A percentile compares a stretch with the other conserved stretches of the same genome.
These are phyloP conservation scores for Backusella luteola DNA, from an alignment of 192 early-diverging fungal genomes.

Conservation along the genomic window DNA sequence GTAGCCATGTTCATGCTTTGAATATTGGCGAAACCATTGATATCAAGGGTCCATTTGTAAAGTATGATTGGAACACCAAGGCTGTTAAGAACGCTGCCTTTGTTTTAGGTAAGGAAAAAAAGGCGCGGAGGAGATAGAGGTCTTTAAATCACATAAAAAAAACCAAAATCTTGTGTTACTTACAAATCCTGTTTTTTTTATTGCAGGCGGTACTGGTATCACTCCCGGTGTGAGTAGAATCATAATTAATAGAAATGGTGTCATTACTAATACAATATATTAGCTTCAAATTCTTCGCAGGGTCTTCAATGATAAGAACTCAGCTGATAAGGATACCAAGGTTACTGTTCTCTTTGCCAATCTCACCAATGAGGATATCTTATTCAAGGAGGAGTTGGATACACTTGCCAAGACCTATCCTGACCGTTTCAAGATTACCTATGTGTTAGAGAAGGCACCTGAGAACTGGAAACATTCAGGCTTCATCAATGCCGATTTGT, in stretches of 20 bases:
- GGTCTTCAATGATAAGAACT: constrained; percentile 53
- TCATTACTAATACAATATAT: not conserved
- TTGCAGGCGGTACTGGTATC: constrained; percentile 68
- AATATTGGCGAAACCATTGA: constrained; percentile 74
- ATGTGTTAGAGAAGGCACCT: constrained; percentile 61
- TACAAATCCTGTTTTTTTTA: not conserved
- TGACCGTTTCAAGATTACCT: constrained; percentile 66
- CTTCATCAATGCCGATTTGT: constrained; percentile 69
- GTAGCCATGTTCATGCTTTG: constrained; percentile 53
- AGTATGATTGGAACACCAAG: constrained; percentile 62
- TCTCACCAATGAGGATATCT: constrained; percentile 64
- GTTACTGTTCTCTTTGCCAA: constrained; percentile 73
- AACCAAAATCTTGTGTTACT: not conserved
- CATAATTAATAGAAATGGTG: not conserved
- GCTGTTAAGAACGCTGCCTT: constrained; percentile 60
- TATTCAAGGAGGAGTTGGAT: constrained; percentile 66
- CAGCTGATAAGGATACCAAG: constrained; percentile 61
- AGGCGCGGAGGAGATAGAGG: not conserved
- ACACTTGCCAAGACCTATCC: constrained; percentile 49
- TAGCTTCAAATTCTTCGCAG: constrained; percentile 61
- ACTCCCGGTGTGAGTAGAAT: constrained; percentile 54
- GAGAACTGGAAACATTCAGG: constrained; percentile 76
- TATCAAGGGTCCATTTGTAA: constrained; percentile 74
- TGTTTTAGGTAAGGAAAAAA: constrained; percentile 50
- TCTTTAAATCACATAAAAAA: not conserved